Base-by-base conservation (phyloP, 2,329 filamentous ascomycete genomes). In the Neurospora sp. region DNA sequence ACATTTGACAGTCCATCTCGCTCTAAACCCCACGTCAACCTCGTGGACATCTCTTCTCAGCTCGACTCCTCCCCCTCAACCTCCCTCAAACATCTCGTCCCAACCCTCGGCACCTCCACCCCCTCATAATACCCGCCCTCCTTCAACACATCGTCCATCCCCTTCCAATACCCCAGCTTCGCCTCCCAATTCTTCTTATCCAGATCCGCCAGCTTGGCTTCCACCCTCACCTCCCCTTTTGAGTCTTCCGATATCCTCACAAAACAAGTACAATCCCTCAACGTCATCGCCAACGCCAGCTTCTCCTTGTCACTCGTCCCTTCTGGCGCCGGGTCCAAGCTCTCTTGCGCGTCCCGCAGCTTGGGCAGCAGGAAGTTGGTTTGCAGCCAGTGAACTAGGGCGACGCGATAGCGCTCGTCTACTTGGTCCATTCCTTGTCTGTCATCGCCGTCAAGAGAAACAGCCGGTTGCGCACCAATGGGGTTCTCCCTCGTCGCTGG, bases 211-310 rank as follows among this genome's bases (percentile, higher is more conserved):
- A 96, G 84, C 69, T 90, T 87, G 62, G 87, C 84, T 69, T 87
- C 83, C 7, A 89, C 78, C 1, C 78, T 77, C 7, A 74, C 72
- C 0, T 75, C 73, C 1, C 76, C 71, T 7, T 62, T 4, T 15
- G 52, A 8, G 62, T 79, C 76, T 19, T 74, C 72, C 8, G 79
- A 79, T 70, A 93, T 84, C 75, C 87, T 87, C 52, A 93, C 82
- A 76, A 90, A 93, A 75, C 92, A 86, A 3, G 91, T 92, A 78
- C 92, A 93, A 81, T 96, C 92, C 67, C 92, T 84, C 73, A 96
- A 78, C 3, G 92, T 94, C 92, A 95, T 95, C 70, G 91, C 91
- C 7, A 92, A 82, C 13, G 86, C 84, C 71, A 91, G 89, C 38
- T 85, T 81, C 11, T 80, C 77, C 42, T 84, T 79, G 3, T 78